A percentile compares a stretch with the other conserved stretches of the same genome.
Evolutionary conservation across 352 stramenopile species (phyloP).

Genomic region (Pythium graminicola): DNA sequence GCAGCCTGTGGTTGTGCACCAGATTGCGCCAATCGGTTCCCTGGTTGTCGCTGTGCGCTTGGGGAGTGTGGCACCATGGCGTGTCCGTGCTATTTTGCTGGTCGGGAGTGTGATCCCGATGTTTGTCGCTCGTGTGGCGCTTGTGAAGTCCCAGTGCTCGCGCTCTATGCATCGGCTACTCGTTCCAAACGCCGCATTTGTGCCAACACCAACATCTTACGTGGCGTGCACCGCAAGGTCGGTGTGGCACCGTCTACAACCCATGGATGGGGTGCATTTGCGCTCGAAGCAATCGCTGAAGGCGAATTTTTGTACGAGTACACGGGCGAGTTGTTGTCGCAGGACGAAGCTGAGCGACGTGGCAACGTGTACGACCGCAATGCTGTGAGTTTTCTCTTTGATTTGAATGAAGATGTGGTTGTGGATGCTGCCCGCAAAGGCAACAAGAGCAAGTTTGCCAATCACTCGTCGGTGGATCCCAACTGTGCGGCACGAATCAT

Average conservation of each 20-base stretch:
- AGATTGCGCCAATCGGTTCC: slow-evolving; percentile 75
- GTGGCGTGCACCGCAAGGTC: slow-evolving; percentile 43
- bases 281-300: slow-evolving; percentile 40
- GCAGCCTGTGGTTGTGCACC: slow-evolving; percentile 50
- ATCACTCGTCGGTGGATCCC: slow-evolving; percentile 68
- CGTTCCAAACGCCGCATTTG: slow-evolving; percentile 45
- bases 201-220: slow-evolving; percentile 65
- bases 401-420: slow-evolving; percentile 89
- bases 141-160: slow-evolving; percentile 50
- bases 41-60: slow-evolving; percentile 53
- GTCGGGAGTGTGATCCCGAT: slow-evolving; percentile 69
- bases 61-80: slow-evolving; percentile 47
- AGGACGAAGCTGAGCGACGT: slow-evolving; percentile 80
- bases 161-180: slow-evolving; percentile 20
- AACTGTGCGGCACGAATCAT: slow-evolving; percentile 88
- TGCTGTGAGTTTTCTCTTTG: slow-evolving; percentile 92
- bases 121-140: slow-evolving; percentile 58
- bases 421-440: slow-evolving; percentile 93
- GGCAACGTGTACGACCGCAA: slow-evolving; percentile 88
- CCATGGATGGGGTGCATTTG: slow-evolving; percentile 73
- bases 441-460: slow-evolving; percentile 95
- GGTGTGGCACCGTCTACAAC: slow-evolving; percentile 52
- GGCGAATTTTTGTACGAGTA: slow-evolving; percentile 84
- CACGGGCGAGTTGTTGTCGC: slow-evolving; percentile 88
- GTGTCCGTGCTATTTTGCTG: slow-evolving; percentile 67